Evolutionary conservation across 345 rosid species (phyloP), one percentile per base, ranked within the genome.

Genomic region (Carallia brachiata): DNA sequence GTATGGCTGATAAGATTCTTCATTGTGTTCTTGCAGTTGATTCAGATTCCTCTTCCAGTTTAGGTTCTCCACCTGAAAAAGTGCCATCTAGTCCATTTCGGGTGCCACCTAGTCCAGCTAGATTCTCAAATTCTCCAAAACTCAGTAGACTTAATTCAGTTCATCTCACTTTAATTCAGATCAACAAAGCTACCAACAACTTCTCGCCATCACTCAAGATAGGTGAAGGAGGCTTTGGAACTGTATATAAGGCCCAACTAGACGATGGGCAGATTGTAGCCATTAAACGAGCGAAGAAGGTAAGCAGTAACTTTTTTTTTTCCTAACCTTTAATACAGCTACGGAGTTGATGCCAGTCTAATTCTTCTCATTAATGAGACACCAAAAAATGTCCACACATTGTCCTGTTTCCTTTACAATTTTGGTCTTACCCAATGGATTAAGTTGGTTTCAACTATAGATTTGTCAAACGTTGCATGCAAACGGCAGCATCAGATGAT

Each of bases 151-250:
- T 88, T 19, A 90, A 89, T 58, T 88, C 97, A 16, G 56, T 89
- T 60, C 86, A 84, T 87, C 91, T 89, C 52, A 76, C 30, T 75
- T 72, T 87, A 84, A 75, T 7, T 66, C 88, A 95, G 80, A 79
- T 87, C 59, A 16, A 37, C 47, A 82, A 79, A 84, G 97, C 92
- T 54, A 95, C 99, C 9, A 69, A 66, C 23, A 88, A 86, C 81
- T 92, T 95, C 75, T 85, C 99, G 4, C 75, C 81, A 27, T 65
- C 72, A 0, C 82, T 81, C 74, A 80, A 67, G 81, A 87, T 95
- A 70, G 99, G 99, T 56, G 96, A 90, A 85, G 97, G 97, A 44
- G 97, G 97, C 36, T 95, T 92, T 64, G 99, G 99, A 73, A 83
- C 82, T 31, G 97, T 95, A 63, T 95, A 90, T 83, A 90, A 77